phyloP scores from a whole-genome alignment of 176 grass and related monocot genomes.

The Lolium rigidum region DNA sequence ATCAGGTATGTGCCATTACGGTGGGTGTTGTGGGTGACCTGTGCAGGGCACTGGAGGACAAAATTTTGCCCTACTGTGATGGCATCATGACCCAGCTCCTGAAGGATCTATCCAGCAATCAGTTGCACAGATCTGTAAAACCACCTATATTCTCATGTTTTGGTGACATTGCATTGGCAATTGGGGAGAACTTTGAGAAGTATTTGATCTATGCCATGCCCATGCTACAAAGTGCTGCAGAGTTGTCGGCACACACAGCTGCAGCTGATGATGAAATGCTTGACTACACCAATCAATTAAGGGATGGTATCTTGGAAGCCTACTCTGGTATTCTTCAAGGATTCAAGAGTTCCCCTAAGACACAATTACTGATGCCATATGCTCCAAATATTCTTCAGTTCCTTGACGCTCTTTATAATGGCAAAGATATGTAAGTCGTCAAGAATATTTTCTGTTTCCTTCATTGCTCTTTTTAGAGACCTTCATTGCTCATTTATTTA shows the following conservation, averaged over 20 bases:
- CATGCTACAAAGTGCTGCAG: slow-evolving; percentile 87
- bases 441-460: slow-evolving; percentile 22
- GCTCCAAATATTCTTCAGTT: slow-evolving; percentile 78
- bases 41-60: slow-evolving; percentile 85
- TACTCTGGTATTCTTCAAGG: slow-evolving; percentile 96
- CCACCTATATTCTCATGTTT: slow-evolving; percentile 89
- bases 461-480: background rate
- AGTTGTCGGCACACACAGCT: slow-evolving; percentile 61
- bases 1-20: slow-evolving; percentile 90
- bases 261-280: slow-evolving; percentile 82
- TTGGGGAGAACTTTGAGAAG: slow-evolving; percentile 91
- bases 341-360: slow-evolving; percentile 80
- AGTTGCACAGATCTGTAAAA: slow-evolving; percentile 82
- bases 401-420: slow-evolving; percentile 74
- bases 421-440: slow-evolving; percentile 75
- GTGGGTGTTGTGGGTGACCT: slow-evolving; percentile 89
- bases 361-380: slow-evolving; percentile 71
- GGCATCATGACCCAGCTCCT: slow-evolving; percentile 88
- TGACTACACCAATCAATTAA: slow-evolving; percentile 82
- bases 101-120: slow-evolving; percentile 80
- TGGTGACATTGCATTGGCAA: slow-evolving; percentile 86
- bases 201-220: slow-evolving; percentile 95
- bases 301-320: slow-evolving; percentile 86
- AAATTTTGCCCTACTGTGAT: slow-evolving; percentile 79
- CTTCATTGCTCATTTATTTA: slow-evolving; percentile 8